A percentile compares a stretch with the other conserved stretches of the same genome.
phyloP scores from a whole-genome alignment of 371 early-diverging fungal genomes.

The Mucor sp. region DNA sequence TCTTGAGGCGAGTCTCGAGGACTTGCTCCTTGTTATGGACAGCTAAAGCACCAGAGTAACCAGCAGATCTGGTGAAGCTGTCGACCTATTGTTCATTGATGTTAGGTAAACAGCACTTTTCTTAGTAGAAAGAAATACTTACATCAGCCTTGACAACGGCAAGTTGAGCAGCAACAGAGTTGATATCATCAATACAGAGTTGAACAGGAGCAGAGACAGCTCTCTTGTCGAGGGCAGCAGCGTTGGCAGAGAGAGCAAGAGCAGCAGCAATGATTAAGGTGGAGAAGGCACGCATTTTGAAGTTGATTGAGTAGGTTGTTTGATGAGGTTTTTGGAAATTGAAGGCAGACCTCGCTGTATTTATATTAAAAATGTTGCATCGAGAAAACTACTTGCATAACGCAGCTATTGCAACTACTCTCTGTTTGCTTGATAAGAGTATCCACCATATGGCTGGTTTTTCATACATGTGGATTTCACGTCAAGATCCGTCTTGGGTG shows the following conservation, averaged over 20 bases:
- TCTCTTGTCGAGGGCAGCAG: conserved; percentile 23
- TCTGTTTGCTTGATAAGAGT: too few species aligned
- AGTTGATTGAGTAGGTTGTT: not conserved
- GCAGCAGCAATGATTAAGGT: conserved; percentile 17
- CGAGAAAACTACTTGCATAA: too few species aligned
- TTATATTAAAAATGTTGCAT: not conserved
- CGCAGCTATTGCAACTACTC: too few species aligned
- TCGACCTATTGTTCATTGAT: conserved; percentile 3
- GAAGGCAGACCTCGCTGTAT: not conserved
- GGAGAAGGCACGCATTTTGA: conserved; percentile 19
- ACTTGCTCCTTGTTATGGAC: conserved; percentile 11
- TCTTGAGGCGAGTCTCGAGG: conserved; percentile 14
- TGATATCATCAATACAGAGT: not conserved
- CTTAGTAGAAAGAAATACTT: not conserved
- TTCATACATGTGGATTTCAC: too few species aligned
- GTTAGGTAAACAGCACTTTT: not conserved
- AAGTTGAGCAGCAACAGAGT: conserved; percentile 15
- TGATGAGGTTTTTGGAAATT: conserved; percentile 1
- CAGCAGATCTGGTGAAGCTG: conserved; percentile 12
- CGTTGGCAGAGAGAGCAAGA: conserved; percentile 21
- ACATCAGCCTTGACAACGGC: conserved; percentile 13
- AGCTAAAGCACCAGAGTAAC: conserved; percentile 19
- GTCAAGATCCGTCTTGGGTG: too few species aligned
- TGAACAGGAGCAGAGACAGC: conserved; percentile 17
- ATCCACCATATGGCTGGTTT: too few species aligned